Conservation (phyloP, 176 grass and related monocot species). For the Hsuehochloa calcarea region DNA sequence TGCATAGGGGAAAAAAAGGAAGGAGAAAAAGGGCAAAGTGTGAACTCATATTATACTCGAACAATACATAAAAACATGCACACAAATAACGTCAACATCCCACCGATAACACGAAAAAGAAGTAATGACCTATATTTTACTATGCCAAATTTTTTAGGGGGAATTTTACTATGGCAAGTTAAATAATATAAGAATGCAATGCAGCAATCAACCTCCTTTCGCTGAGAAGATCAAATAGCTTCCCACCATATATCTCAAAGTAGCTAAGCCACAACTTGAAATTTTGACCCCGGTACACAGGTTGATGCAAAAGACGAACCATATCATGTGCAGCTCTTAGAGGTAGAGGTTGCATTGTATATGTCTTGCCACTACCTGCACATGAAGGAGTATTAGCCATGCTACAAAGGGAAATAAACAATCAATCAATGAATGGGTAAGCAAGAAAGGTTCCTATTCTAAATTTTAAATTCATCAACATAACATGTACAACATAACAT, state of each 20-base stretch:
- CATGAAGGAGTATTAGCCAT: conserved; percentile 16
- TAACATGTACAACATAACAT: conserved; percentile 5
- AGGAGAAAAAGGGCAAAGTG: neutral
- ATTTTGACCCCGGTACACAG: conserved; percentile 42
- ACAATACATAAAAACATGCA: neutral
- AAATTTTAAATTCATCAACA: neutral
- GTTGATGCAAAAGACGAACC: conserved; percentile 56
- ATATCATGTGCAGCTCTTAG: conserved; percentile 73
- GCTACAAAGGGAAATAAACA: neutral
- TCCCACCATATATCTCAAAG: conserved; percentile 82
- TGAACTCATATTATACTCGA: neutral
- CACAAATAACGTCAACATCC: neutral
- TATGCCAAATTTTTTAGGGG: neutral
- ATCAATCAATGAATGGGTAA: conserved; percentile 26
- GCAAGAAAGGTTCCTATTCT: conserved; percentile 32
- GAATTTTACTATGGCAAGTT: neutral
- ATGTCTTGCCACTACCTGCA: conserved; percentile 92
- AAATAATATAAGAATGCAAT: neutral
- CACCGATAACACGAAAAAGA: neutral
- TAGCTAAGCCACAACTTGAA: conserved; percentile 88
- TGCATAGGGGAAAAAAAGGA: neutral
- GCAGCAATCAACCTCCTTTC: conserved; percentile 54
- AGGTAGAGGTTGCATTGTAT: conserved; percentile 87
- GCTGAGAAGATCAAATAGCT: conserved; percentile 75
- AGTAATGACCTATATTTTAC: neutral